These are phyloP conservation scores for Fraxinus pennsylvanica DNA, from an alignment of 257 asterid genomes.

Conservation along the genomic window DNA sequence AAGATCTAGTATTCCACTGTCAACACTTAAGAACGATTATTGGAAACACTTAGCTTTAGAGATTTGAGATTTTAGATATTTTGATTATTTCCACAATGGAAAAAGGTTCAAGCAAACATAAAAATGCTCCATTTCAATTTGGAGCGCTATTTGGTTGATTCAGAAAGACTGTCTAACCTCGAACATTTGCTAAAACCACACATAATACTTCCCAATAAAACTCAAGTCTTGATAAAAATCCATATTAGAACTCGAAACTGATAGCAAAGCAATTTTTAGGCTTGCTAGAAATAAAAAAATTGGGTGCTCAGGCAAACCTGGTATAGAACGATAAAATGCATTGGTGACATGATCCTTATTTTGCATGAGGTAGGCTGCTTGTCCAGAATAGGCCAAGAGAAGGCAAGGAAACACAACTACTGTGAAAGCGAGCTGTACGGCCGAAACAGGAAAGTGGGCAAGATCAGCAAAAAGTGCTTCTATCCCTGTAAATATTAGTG, in stretches of 20 bases:
- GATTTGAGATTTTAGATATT: not conserved
- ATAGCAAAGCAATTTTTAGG: not conserved
- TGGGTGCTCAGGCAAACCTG: slow-evolving; percentile 51
- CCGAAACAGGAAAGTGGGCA: slow-evolving; percentile 87
- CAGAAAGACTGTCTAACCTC: not conserved
- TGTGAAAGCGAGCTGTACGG: slow-evolving; percentile 94
- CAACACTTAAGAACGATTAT: no score
- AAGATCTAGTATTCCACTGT: not conserved
- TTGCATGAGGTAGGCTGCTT: slow-evolving; percentile 90
- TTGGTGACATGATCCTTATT: slow-evolving; percentile 66
- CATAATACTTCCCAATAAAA: not conserved
- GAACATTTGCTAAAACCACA: not conserved
- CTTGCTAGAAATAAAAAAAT: not conserved
- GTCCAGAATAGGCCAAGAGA: slow-evolving; percentile 92
- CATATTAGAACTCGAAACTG: not conserved
- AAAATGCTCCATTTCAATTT: not conserved
- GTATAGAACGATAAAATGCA: slow-evolving; percentile 96
- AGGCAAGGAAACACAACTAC: slow-evolving; percentile 93
- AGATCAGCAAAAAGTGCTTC: slow-evolving; percentile 99
- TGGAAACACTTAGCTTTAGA: not conserved
- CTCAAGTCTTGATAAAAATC: not conserved
- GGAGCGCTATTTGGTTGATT: not conserved
- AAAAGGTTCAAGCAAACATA: not conserved
- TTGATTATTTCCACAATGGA: not conserved
- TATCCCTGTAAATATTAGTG: slow-evolving; percentile 61